Evolutionary conservation across 352 stramenopile genomes (phyloP), one percentile per base, ranked within the genome.

Genomic region (Globisporangium orthogonon): DNA sequence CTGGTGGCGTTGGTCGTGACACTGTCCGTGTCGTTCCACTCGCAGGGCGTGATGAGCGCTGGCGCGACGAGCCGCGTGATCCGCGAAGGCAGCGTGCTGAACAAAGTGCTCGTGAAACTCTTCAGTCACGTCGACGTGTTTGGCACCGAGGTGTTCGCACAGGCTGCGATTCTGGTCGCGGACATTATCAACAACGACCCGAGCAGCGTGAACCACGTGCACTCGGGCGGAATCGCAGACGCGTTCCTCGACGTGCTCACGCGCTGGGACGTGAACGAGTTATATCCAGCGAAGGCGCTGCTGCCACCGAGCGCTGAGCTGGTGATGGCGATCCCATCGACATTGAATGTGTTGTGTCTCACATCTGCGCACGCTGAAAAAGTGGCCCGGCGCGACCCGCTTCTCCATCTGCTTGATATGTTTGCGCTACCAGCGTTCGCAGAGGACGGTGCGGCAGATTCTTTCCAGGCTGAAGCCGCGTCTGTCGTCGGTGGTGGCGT

Each of bases 121-220:
- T 66, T 98, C 54, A 73, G 82, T 14, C 87, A 97, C 70, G 74
- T 97, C 43, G 77, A 96, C 58, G 65, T 77, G 4, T 98, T 98
- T 62, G 95, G 96, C 14, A 89, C 95, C 3, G 79, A 95, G n/a
- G 65, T 98, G 37, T 96, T 96, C 53, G 88, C 94, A 28, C 84
- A 98, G 55, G 73, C 93, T 11, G 73, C 84, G 4, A 96, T 96
- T 23, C 74, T 99, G 37, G 75, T 99, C 35, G 91, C 87, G 10
- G 95, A 98, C 74, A 80, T 98, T n/a, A 97, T 98, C 74, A 99
- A 98, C 74, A 96, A 95, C 44, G 95, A 98, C 73, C 96, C 76
- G 66, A 98, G 76, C 61, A 92, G 96, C 65, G 89, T 98, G 44
- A 90, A 98, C 69, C 81, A 98, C 68, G 86, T 98, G 7, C 93